Evolutionary conservation across 805 yeast species (phyloP), one percentile per base, ranked within the genome.

Genomic region (Cyberlindnera saturnus): DNA sequence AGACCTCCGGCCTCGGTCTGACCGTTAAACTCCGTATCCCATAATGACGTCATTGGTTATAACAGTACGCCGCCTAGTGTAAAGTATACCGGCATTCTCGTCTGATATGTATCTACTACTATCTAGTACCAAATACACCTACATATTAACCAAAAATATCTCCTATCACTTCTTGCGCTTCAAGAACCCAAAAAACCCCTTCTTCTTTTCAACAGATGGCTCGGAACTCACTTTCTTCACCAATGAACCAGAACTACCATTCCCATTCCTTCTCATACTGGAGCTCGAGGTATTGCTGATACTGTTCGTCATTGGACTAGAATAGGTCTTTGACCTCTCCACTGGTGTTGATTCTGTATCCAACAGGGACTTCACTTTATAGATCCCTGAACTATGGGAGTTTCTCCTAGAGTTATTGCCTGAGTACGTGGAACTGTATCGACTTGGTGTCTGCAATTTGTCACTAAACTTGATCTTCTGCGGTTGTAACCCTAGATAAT

Each of bases 341-440:
- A 48, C 37, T 11, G 46, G 34, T 20, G 39, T 5, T 3, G 46
- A 42, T 5, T 52, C 57, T 16, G 42, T 39, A 34, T 53, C 60
- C 20, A 57, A 30, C 23, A 57, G 39, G 1, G 58, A 52, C 34
- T 46, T 53, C 5, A 57, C 60, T 20, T 51, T 57, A 34, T 57
- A 56, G 3, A 55, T 44, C 3, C 46, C 34, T 10, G 48, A 41
- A 11, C 43, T 38, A n/a, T 33, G 40, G 0, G 56, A 49, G 38
- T 46, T 47, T 23, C 57, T 39, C 38, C 56, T 52, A 16, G 55
- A 47, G 5, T 43, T 17, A 6, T 46, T 19, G 14, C 36, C 38
- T 6, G 43, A 26, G n/a, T 33, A 26, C 26, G 38, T 23, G 11
- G 19, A n/a, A 33, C 18, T 15, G 11, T 17, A 11, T 15, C 9